Evolutionary conservation across 1,139 yeast genomes (phyloP).

Genomic region (Yamadazyma mexicana): DNA sequence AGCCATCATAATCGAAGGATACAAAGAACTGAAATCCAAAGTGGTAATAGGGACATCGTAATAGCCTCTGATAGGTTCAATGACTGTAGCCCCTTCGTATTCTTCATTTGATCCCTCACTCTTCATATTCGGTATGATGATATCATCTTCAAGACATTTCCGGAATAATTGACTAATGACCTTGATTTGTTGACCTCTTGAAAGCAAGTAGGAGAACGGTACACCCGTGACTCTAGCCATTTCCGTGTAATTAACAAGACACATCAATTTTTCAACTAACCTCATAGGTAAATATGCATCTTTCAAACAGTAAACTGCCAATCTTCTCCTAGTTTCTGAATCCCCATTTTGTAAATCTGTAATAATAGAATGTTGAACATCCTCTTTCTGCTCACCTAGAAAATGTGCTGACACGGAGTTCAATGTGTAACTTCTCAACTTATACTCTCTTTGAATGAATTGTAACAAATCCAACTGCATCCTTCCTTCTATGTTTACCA

Average conservation of each 20-base stretch:
- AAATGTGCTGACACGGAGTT: slow-evolving; percentile 96
- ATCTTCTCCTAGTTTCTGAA: slow-evolving; percentile 86
- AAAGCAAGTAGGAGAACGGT: slow-evolving; percentile 83
- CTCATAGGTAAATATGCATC: slow-evolving; percentile 93
- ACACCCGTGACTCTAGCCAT: slow-evolving; percentile 99
- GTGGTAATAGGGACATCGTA: slow-evolving; percentile 98
- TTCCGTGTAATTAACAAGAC: slow-evolving; percentile 94
- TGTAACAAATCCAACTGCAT: slow-evolving; percentile 93
- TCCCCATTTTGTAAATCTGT: slow-evolving; percentile 93
- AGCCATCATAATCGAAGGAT: slow-evolving; percentile 99
- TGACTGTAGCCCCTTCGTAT: slow-evolving; percentile 98
- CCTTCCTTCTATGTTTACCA: slow-evolving; percentile 91
- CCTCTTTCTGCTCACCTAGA: slow-evolving; percentile 94
- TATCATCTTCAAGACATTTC: slow-evolving; percentile 81
- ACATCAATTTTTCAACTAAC: slow-evolving; percentile 89
- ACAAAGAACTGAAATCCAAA: slow-evolving; percentile 93
- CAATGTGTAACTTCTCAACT: slow-evolving; percentile 88
- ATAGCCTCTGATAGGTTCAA: slow-evolving; percentile 93
- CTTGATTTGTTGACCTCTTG: slow-evolving; percentile 97
- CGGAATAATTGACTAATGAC: slow-evolving; percentile 94
- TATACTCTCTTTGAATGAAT: slow-evolving; percentile 91
- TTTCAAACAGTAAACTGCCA: slow-evolving; percentile 95
- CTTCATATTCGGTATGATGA: slow-evolving; percentile 87
- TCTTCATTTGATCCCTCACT: slow-evolving; percentile 85
- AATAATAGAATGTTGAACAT: slow-evolving; percentile 95